Base-by-base conservation (phyloP, 257 asterid genomes). In the Rehmannia glutinosa region DNA sequence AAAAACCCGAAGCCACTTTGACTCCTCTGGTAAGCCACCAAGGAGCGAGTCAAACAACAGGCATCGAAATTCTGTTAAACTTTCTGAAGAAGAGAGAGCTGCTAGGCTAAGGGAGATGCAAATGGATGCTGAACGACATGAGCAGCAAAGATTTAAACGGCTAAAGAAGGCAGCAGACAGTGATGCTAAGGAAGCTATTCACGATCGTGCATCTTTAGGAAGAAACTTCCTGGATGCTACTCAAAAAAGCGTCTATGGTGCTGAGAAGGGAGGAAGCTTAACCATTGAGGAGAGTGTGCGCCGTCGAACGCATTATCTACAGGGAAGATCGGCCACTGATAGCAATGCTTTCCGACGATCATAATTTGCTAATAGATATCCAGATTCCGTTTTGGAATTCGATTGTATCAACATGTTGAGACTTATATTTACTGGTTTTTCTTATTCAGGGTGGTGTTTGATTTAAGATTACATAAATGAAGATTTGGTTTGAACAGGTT, bases 271-370 rank as follows among this genome's bases (percentile, higher is more conserved):
- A 53, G 97, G 99, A 62, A 82, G 95, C 77, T 76, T 95, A 24
- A 91, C 99, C 35, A 85, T 94, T 54, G 97, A 94, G 83, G 99
- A 94, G 82, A 94, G 97, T 52, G 97, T 94, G 60, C 89, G 97
- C 5, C 95, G 99, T 7, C 70, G 99, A 45, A 81, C 87, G 0
- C 89, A 94, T 77, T 91, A 87, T 81, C 79, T 69, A 23, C 99
- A 94, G 82, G 84, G 93, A 43, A 78, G 83, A 66, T 81, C 85
- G 24, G 87, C 82, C 46, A 63, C 80, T 10, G 97, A 88, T 16
- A 75, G 86, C 73, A 88, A 94, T 72, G 99, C 97, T 64, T 94
- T 94, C 61, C 82, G 97, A 35, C 82, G 96, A 8, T 47, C 73
- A 6, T 75, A 58, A 66, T 53, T 25, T 63, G 27, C 64, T 35